A percentile compares a stretch with the other conserved stretches of the same genome.
Conservation (phyloP, 352 stramenopile genomes). For the Saprolegnia diclina region DNA sequence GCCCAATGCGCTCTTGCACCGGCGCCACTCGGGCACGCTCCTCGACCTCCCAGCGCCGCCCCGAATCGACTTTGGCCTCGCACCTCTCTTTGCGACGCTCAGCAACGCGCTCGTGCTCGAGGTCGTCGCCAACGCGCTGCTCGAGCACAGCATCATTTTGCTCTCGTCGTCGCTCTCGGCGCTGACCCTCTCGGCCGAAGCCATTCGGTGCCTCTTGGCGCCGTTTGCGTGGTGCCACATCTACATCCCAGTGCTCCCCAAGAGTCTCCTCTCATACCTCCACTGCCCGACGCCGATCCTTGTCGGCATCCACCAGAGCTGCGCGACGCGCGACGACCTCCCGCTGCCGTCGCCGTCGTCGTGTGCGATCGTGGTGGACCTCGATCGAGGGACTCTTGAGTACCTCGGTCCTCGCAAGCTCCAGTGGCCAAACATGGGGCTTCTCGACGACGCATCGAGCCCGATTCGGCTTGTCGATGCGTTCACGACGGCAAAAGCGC, state of each 20-base stretch:
- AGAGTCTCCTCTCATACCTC: slow-evolving; percentile 79
- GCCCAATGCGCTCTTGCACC: background rate
- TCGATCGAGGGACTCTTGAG: slow-evolving; percentile 64
- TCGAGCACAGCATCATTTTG: slow-evolving; percentile 86
- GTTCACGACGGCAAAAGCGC: slow-evolving; percentile 48
- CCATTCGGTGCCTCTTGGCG: slow-evolving; percentile 75
- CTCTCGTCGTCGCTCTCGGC: slow-evolving; percentile 78
- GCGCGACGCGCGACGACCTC: slow-evolving; percentile 49
- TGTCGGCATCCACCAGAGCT: slow-evolving; percentile 74
- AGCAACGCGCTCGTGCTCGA: slow-evolving; percentile 59
- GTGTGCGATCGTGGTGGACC: slow-evolving; percentile 68
- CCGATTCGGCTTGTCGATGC: slow-evolving; percentile 48
- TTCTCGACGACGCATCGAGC: slow-evolving; percentile 36
- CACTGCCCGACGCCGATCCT: slow-evolving; percentile 88
- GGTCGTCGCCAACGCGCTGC: slow-evolving; percentile 68
- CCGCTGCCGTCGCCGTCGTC: slow-evolving; percentile 53
- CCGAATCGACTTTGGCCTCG: slow-evolving; percentile 59
- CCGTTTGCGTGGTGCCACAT: slow-evolving; percentile 88
- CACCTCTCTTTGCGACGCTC: slow-evolving; percentile 63
- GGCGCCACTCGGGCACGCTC: background rate
- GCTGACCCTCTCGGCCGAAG: slow-evolving; percentile 74
- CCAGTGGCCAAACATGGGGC: slow-evolving; percentile 50
- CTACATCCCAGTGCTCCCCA: slow-evolving; percentile 81
- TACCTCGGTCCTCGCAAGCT: slow-evolving; percentile 56
- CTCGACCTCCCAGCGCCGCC: slow-evolving; percentile 26